These are phyloP conservation scores for Trichosporon inkin DNA, from an alignment of 1,284 basidiomycete species.

Conservation along the genomic window DNA sequence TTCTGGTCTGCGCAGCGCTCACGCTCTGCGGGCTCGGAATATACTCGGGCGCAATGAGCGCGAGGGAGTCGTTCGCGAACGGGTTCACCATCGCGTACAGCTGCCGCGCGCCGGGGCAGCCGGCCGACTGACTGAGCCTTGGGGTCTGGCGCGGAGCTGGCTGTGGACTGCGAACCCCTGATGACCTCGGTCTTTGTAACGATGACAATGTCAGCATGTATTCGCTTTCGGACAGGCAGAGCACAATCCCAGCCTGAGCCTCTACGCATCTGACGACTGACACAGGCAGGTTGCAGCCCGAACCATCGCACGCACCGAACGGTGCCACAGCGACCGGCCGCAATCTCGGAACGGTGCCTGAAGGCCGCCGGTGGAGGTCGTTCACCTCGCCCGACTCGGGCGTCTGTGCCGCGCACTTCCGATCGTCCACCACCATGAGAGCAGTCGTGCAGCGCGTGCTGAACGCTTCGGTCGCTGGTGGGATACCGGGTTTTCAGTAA, in stretches of 20 bases:
- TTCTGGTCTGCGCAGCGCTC: constrained; percentile 13
- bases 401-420: background rate
- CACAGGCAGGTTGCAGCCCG: too few species aligned
- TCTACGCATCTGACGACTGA: too few species aligned
- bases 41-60: constrained; percentile 18
- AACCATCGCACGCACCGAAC: too few species aligned
- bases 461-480: constrained; percentile 46
- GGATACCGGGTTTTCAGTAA: background rate
- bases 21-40: constrained; percentile 16
- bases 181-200: background rate
- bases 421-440: constrained; percentile 36
- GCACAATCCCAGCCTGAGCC: background rate
- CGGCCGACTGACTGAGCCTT: constrained; percentile 8
- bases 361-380: background rate
- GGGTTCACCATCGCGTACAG: constrained; percentile 18
- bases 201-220: background rate
- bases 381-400: background rate
- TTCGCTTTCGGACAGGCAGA: background rate
- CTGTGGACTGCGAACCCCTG: background rate
- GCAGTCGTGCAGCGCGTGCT: constrained; percentile 49
- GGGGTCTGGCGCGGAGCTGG: background rate
- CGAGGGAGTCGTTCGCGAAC: constrained; percentile 8
- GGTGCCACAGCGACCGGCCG: too few species aligned
- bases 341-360: too few species aligned
- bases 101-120: constrained; percentile 24